Conservation (phyloP, 768 basidiomycete genomes). For the Leccinellum albellum region DNA sequence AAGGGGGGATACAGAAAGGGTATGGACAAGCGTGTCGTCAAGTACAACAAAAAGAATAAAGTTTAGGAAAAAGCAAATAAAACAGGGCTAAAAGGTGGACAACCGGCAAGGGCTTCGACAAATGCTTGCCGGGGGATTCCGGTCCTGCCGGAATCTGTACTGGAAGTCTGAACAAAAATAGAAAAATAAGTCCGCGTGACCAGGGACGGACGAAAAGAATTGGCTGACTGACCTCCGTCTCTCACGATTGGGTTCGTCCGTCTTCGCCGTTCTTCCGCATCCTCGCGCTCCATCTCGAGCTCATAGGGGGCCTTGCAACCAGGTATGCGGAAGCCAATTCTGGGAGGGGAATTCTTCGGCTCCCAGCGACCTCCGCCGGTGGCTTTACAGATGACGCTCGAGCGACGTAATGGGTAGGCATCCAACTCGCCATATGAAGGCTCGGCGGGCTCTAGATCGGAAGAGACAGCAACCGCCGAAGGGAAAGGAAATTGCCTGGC, state of each 20-base stretch:
- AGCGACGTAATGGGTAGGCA: constrained; percentile 67
- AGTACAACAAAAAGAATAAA: constrained; percentile 26
- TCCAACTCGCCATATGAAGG: constrained; percentile 67
- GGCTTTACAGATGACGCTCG: constrained; percentile 69
- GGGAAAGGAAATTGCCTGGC: constrained; percentile 25
- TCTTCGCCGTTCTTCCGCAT: constrained; percentile 46
- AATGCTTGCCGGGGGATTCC: constrained; percentile 40
- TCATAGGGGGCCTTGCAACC: constrained; percentile 68
- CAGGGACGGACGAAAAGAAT: not conserved
- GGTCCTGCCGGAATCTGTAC: constrained; percentile 54
- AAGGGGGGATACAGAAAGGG: constrained; percentile 8
- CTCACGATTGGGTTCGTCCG: constrained; percentile 61
- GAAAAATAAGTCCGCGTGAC: constrained; percentile 2
- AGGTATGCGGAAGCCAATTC: constrained; percentile 49
- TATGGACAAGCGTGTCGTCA: constrained; percentile 15
- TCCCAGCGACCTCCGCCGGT: constrained; percentile 80
- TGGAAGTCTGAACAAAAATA: constrained; percentile 48
- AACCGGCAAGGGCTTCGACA: constrained; percentile 47
- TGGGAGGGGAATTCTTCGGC: constrained; percentile 50
- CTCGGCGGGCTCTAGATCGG: constrained; percentile 32
- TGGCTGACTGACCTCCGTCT: constrained; percentile 43
- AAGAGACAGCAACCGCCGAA: constrained; percentile 17
- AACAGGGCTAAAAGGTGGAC: constrained; percentile 52
- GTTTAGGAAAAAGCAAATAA: constrained; percentile 5
- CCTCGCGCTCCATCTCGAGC: constrained; percentile 65